phyloP scores from a whole-genome alignment of 2,329 filamentous ascomycete species.

The Fusarium sororula region DNA sequence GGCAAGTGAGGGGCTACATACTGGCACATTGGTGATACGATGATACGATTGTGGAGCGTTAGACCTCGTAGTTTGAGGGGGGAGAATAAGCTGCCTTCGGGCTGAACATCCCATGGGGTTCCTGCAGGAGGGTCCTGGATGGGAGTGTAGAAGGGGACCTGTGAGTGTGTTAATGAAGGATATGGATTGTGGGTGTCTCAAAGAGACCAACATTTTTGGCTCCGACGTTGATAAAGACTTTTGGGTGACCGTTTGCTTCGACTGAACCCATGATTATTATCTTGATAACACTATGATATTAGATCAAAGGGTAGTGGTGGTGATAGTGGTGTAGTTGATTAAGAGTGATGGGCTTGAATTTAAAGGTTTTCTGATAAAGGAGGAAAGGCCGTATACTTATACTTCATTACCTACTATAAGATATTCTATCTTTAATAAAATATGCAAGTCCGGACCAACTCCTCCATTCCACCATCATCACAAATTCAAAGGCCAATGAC shows the following conservation, averaged over 20 bases:
- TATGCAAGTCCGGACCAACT: background rate
- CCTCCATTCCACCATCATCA: background rate
- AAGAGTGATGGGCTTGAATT: background rate
- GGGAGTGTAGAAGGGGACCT: slow-evolving; percentile 40
- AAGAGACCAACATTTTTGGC: slow-evolving; percentile 27
- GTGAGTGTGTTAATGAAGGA: background rate
- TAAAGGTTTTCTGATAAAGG: background rate
- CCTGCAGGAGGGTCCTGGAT: slow-evolving; percentile 39
- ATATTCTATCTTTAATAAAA: background rate
- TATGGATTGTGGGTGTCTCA: too few relatives aligned
- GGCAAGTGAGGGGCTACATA: slow-evolving; percentile 35
- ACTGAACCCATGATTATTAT: background rate
- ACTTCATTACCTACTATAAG: background rate
- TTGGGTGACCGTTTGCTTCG: slow-evolving; percentile 2
- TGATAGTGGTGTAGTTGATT: background rate
- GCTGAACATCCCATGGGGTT: slow-evolving; percentile 38
- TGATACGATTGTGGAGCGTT: slow-evolving; percentile 57
- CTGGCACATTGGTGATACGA: slow-evolving; percentile 59
- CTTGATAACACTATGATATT: background rate
- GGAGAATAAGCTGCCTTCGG: slow-evolving; percentile 49
- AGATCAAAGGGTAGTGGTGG: background rate
- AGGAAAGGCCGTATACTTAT: background rate
- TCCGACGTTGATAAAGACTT: slow-evolving; percentile 31
- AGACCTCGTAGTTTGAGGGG: slow-evolving; percentile 56
- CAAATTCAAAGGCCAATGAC: background rate